These are phyloP conservation scores for Paraphaeosphaeria sporulosa DNA, from an alignment of 2,329 filamentous ascomycete genomes.

Conservation along the genomic window DNA sequence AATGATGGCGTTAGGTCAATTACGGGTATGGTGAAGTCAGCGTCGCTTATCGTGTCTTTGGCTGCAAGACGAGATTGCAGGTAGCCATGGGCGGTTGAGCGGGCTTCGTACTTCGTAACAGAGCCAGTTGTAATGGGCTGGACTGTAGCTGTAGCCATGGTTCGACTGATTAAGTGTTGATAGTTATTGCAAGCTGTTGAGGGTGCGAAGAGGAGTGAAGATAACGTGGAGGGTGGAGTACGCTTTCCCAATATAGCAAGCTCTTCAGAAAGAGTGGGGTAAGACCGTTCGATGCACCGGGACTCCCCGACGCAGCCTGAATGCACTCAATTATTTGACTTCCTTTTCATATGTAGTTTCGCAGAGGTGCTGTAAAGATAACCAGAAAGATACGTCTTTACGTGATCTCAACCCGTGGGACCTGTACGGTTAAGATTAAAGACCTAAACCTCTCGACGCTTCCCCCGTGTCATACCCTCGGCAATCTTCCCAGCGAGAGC, in stretches of 20 bases:
- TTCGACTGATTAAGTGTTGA: neutral
- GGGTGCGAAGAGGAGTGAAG: neutral
- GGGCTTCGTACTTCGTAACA: slow-evolving; percentile 37
- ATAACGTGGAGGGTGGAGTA: neutral
- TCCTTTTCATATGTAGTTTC: too few species aligned
- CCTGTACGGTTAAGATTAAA: neutral
- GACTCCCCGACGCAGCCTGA: too few species aligned
- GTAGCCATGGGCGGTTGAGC: slow-evolving; percentile 39
- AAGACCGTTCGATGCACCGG: neutral
- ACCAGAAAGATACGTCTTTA: too few species aligned
- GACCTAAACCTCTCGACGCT: neutral
- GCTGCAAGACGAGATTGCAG: slow-evolving; percentile 42
- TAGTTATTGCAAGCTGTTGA: neutral
- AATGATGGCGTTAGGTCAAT: slow-evolving; percentile 51
- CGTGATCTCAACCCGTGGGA: too few species aligned
- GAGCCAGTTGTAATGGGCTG: slow-evolving; percentile 7
- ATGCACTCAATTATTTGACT: too few species aligned
- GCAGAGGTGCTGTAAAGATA: too few species aligned
- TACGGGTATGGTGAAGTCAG: slow-evolving; percentile 45
- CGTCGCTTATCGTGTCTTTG: slow-evolving; percentile 21
- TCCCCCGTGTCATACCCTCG: slow-evolving; percentile 27
- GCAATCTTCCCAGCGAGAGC: slow-evolving; percentile 47
- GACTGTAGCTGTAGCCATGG: slow-evolving; percentile 7
- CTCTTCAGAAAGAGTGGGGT: slow-evolving; percentile 3
- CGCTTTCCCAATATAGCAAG: slow-evolving; percentile 6